Base-by-base conservation (phyloP, 1,284 basidiomycete genomes). In the Exobasidium rhododendri region DNA sequence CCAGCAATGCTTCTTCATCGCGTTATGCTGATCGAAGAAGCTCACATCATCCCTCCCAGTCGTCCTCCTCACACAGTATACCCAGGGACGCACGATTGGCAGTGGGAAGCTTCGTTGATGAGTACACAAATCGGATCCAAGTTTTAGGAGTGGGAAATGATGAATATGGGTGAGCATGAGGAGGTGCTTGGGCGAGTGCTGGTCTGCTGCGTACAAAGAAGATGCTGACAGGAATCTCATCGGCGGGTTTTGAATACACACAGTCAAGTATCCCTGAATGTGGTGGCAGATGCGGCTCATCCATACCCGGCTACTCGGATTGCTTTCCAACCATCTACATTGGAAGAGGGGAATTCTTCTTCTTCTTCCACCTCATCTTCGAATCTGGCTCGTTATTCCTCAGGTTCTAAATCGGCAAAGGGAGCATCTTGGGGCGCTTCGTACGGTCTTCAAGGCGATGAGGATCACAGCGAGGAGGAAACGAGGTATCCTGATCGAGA, bases 261-360 rank as follows among this genome's bases (percentile, higher is more conserved):
- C 10, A 45, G 24, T 52, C 35, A 20, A 35, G 26, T 46, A 24
- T 57, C 65, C 4, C 62, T 78, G 2, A 57, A 64, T 0, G 68
- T 75, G 1, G 67, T 80, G 1, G 78, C 78, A 26, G 71, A 75
- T 45, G 72, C 74, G 3, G 63, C 71, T 13, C 78, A 79, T 64
- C 78, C 75, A 13, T 79, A 79, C 61, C 78, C 78, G 17, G 70
- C 78, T 0, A 79, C 75, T 0, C 78, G 77, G 56, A 59, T 79
- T 4, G 70, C 68, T 7, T 79, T 77, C 43, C 78, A 79, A 53
- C 78, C 78, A 4, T 70, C 71, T 0, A 73, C 70, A 1, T 62
- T 77, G 6, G 66, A 67, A 24, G 65, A 66, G 51, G 32, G 58
- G 4, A 43, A 57, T 28, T 7, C 24, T 28, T 28, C 56, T 28